A percentile compares a stretch with the other conserved stretches of the same genome.
Conservation (phyloP, 2,329 filamentous ascomycete species). For the Chaetomium olivaceum region DNA sequence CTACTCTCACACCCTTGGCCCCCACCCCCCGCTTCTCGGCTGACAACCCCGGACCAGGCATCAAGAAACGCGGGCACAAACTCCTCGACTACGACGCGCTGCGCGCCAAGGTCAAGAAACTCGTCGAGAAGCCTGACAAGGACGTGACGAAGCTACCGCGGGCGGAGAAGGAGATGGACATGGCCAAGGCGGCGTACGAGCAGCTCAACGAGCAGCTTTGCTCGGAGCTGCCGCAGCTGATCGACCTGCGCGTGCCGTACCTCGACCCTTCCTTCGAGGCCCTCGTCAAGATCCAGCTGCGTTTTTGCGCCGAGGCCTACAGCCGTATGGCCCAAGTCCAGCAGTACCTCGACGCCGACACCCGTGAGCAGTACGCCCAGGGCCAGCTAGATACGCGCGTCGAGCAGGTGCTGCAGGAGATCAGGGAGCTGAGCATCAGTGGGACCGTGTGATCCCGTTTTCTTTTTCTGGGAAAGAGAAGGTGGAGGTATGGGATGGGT, state of each 20-base stretch:
- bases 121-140: slow-evolving; percentile 98
- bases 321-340: slow-evolving; percentile 98
- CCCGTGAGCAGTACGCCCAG: slow-evolving; percentile 91
- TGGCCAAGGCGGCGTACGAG: slow-evolving; percentile 91
- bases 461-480: neutral
- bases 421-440: slow-evolving; percentile 91
- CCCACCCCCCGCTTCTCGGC: neutral
- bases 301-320: slow-evolving; percentile 98
- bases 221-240: slow-evolving; percentile 88
- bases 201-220: slow-evolving; percentile 96
- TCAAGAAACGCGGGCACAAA: slow-evolving; percentile 98
- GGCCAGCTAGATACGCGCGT: slow-evolving; percentile 89
- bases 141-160: slow-evolving; percentile 94
- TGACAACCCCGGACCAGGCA: slow-evolving; percentile 52
- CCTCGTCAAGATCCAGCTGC: slow-evolving; percentile 95
- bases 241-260: slow-evolving; percentile 95
- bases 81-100: slow-evolving; percentile 97
- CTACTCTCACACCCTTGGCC: too few species aligned
- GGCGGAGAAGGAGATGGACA: slow-evolving; percentile 93
- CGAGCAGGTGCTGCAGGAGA: slow-evolving; percentile 95
- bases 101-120: slow-evolving; percentile 92
- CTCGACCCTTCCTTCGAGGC: slow-evolving; percentile 97
- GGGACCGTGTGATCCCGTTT: slow-evolving; percentile 55
- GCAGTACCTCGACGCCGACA: slow-evolving; percentile 95
- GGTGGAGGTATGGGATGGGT: neutral